Base-by-base conservation (phyloP, 192 early-diverging fungal species). In the Coemansia sp. region DNA sequence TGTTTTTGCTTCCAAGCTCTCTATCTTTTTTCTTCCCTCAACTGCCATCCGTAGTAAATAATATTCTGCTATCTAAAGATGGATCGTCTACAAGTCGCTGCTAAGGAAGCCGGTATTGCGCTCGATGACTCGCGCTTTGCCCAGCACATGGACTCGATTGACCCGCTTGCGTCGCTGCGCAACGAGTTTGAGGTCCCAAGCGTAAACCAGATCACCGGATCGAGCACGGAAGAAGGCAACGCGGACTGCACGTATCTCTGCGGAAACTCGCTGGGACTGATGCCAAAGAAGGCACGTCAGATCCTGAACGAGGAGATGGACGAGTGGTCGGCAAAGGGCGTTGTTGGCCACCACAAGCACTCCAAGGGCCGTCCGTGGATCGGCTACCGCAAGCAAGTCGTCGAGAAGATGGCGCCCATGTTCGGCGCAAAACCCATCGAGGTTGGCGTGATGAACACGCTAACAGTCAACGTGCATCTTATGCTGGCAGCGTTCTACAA, bases 211-310 rank as follows among this genome's bases (percentile, higher is more conserved):
- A 68, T 85, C 4, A 61, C 78, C 4, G 79, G 72, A 37, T 17
- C 17, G 37, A 37, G 15, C 37, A 23, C 33, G 6, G 65, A 83
- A 20, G 76, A 74, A 17, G 30, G 33, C 7, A 67, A 83, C 25
- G 74, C 77, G 17, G 42, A 66, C 20, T 86, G 81, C 45, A 78
- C 88, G 13, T 98, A 98, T 72, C 80, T 98, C 50, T 92, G 93
- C 72, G 97, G 97, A 23, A 97, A 98, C 81, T 96, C 94, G 8
- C 84, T 98, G 13, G 95, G 97, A 5, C 81, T 97, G 61, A 83
- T 90, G 70, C 94, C 97, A 33, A 85, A 82, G 38, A 70, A 80
- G 13, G 84, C 91, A 1, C 72, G 83, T 20, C 73, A 75, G 10
- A 70, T 89, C 6, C 66, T 98, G n/a, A 84, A 82, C 44, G 86